Evolutionary conservation across 768 basidiomycete species (phyloP), one percentile per base, ranked within the genome.

Genomic region (Cytidiella melzeri): DNA sequence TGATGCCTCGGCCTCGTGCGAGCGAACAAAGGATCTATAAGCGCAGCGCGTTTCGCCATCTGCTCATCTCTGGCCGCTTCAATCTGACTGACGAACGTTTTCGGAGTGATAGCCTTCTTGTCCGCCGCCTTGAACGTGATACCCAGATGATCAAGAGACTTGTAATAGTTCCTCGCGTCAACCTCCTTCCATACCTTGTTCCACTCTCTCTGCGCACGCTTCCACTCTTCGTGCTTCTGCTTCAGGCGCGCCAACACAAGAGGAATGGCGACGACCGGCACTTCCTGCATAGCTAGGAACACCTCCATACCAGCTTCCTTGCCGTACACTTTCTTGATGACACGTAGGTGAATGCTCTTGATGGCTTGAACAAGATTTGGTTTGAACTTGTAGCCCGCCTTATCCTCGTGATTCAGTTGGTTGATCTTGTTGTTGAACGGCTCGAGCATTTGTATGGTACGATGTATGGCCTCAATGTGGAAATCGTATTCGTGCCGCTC

Each of bases 401-500:
- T 77, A 50, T 98, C 96, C 43, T 94, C 92, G 0, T 73, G 72
- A 41, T 70, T 74, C 67, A 97, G 81, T 54, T 82, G 81, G 6
- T 77, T 73, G 56, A 98, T 90, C 66, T 94, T 91, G 65, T 83
- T 83, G 58, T 84, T 84, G 54, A 97, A 83, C 0, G 96, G 93
- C 55, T 98, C 96, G 21, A 99, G 81, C 59, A 92, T 75, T 6
- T 79, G 73, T 57, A 98, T 94, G 3, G 95, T 96, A 45, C 93
- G 85, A 9, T 83, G 77, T 59, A 97, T 87, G 5, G 93, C 94
- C 62, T 98, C 95, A 59, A 98, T 90, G 64, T 98, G 92, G 71
- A 96, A 98, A 64, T 97, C 95, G 64, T 97, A 99, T 66, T 97
- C 95, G 64, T 99, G 96, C 5, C 96, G 83, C 64, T 99, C 96